Evolutionary conservation across 1,139 yeast genomes (phyloP), one percentile per base, ranked within the genome.

Genomic region (Schwanniomyces etchellsii): DNA sequence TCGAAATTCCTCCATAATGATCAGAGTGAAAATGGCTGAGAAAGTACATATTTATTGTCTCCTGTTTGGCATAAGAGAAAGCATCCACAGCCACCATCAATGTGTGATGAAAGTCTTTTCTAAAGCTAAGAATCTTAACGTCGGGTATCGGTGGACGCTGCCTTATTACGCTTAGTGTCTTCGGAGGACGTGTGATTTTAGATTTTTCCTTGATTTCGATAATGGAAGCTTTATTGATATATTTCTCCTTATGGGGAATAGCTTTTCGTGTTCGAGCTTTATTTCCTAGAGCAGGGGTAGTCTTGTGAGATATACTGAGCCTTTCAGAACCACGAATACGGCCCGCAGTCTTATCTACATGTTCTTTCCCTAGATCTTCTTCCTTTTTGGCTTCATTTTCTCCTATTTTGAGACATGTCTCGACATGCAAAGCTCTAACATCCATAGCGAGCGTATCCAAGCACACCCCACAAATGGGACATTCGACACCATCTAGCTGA

Each of bases 21-120:
- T 91, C 98, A 0, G 94, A 65, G 53, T 91, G 98, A 56, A 84
- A 89, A 58, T 91, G 98, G 1, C 89, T 72, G 23, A 82, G 55
- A 36, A 81, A 73, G 52, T 81, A 81, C 28, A 67, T 63, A 7
- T 51, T 40, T 6, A 80, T 70, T 3, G 50, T 48, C 0, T 58
- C 60, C 39, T 76, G 64, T 0, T 70, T 64, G 4, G 67, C 64
- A 48, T 58, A 80, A 38, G 71, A 70, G 50, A 81, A 81, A 1
- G 88, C 89, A 52, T 81, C 93, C 22, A 81, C 85, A 0, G 80
- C 71, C 2, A 81, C 45, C 24, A 57, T 44, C 50, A 62, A 48
- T 17, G 33, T 31, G 6, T 28, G 13, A 2, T 33, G 32, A 2
- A 47, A 40, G 14, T 40, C 26, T 5, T 47, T 38, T 5, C 57